Evolutionary conservation across 495 filamentous ascomycete species (phyloP).

Genomic region (Lasiosphaeria miniovina): DNA sequence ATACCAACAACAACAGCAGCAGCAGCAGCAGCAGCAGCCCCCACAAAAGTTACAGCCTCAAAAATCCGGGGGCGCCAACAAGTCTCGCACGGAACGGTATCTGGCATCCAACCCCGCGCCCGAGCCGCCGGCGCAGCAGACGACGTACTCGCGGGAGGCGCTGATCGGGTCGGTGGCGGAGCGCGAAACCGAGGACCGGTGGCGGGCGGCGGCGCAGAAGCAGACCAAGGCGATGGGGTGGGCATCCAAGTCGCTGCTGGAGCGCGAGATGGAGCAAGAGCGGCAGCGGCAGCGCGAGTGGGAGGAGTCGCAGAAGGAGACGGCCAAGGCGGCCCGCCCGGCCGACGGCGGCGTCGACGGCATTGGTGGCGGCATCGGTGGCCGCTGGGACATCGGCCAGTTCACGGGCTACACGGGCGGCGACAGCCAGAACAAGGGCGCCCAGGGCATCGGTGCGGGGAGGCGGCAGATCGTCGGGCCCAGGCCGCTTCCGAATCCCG

Average conservation of each 20-base stretch:
- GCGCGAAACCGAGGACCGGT: slow-evolving; percentile 65
- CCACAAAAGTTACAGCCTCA: not conserved
- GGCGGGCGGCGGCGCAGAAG: slow-evolving; percentile 58
- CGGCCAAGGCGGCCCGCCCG: slow-evolving; percentile 51
- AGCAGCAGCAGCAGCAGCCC: slow-evolving; percentile 26
- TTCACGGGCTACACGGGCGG: slow-evolving; percentile 80
- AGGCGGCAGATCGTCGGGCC: slow-evolving; percentile 78
- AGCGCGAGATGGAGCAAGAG: slow-evolving; percentile 95
- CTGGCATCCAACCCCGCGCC: slow-evolving; percentile 42
- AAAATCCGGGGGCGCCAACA: slow-evolving; percentile 22
- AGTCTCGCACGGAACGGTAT: slow-evolving; percentile 44
- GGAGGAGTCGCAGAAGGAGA: slow-evolving; percentile 85
- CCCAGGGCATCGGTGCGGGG: slow-evolving; percentile 66
- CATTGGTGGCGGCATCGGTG: slow-evolving; percentile 54
- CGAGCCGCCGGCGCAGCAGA: slow-evolving; percentile 25
- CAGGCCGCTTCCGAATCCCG: slow-evolving; percentile 54
- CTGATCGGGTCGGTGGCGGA: slow-evolving; percentile 54
- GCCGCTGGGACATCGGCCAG: slow-evolving; percentile 83
- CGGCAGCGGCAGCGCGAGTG: slow-evolving; percentile 89
- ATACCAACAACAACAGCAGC: slow-evolving; percentile 24
- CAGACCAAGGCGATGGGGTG: slow-evolving; percentile 73
- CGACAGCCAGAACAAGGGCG: slow-evolving; percentile 75
- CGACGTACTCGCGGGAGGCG: slow-evolving; percentile 55
- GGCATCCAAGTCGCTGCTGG: slow-evolving; percentile 78
- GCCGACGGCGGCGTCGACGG: slow-evolving; percentile 50